A percentile compares a stretch with the other conserved stretches of the same genome.
These are phyloP conservation scores for Umbelopsis isabellina DNA, from an alignment of 192 early-diverging fungal species.

Conservation along the genomic window DNA sequence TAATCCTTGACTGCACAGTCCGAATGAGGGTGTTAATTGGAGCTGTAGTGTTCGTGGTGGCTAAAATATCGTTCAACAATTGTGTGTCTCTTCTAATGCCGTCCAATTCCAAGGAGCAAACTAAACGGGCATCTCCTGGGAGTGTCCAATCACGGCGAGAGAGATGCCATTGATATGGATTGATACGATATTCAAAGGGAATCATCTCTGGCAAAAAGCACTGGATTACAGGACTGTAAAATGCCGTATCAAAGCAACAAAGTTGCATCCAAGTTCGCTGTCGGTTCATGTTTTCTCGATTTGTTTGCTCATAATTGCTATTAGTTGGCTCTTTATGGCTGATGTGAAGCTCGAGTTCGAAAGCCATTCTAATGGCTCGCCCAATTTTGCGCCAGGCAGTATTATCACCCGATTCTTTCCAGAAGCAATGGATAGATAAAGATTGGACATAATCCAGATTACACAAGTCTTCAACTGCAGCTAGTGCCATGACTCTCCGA, in stretches of 20 bases:
- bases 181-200: background rate
- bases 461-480: constrained; percentile 8
- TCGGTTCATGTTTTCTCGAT: constrained; percentile 11
- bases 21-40: background rate
- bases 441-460: constrained; percentile 9
- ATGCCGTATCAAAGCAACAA: constrained; percentile 8
- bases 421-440: constrained; percentile 12
- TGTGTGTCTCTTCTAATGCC: background rate
- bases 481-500: background rate
- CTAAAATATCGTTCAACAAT: background rate
- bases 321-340: background rate
- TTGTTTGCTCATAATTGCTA: background rate
- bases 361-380: constrained; percentile 10
- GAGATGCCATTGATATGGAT: background rate
- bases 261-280: constrained; percentile 19
- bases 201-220: background rate
- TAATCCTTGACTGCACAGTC: background rate
- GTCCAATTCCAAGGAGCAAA: constrained; percentile 13
- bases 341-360: background rate
- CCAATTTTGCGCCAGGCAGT: constrained; percentile 13
- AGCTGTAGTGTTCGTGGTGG: background rate
- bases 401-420: constrained; percentile 18
- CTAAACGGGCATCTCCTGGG: background rate
- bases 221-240: background rate
- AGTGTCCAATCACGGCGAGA: background rate